phyloP scores from a whole-genome alignment of 1,284 basidiomycete genomes.

The Ustanciosporium gigantosporum region DNA sequence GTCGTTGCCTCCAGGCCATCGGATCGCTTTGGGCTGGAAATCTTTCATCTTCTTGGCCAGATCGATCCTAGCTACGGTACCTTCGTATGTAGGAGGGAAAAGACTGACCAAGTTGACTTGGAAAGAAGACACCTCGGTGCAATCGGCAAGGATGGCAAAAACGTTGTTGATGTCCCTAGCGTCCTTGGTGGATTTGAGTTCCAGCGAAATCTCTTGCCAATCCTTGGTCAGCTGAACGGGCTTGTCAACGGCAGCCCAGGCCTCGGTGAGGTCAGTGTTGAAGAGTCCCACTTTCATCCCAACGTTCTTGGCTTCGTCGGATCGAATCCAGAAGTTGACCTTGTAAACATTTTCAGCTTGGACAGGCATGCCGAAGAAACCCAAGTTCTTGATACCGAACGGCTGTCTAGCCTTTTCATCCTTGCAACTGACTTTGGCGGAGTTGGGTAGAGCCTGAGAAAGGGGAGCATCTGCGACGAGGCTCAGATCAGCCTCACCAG shows the following conservation, averaged over 20 bases:
- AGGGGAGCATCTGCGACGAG: conserved; percentile 23
- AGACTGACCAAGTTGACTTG: conserved; percentile 44
- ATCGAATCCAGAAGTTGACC: conserved; percentile 43
- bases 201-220: conserved; percentile 24
- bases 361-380: conserved; percentile 46
- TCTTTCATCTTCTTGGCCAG: conserved; percentile 70
- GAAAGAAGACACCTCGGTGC: conserved; percentile 6
- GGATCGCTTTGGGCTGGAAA: conserved; percentile 70
- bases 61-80: conserved; percentile 62
- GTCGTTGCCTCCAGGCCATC: conserved; percentile 71
- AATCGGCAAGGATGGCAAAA: conserved; percentile 33
- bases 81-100: conserved; percentile 36
- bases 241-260: neutral
- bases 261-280: conserved; percentile 10
- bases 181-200: conserved; percentile 1
- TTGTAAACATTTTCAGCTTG: conserved; percentile 20
- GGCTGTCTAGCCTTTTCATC: neutral
- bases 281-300: conserved; percentile 14
- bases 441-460: conserved; percentile 37
- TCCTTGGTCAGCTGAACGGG: conserved; percentile 5
- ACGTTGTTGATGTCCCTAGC: conserved; percentile 34
- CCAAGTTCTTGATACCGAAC: conserved; percentile 40
- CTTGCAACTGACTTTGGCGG: conserved; percentile 27
- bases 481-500: conserved; percentile 16
- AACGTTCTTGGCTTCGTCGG: conserved; percentile 12